Base-by-base conservation (phyloP, 2,329 filamentous ascomycete species). In the Drechslera avenae region DNA sequence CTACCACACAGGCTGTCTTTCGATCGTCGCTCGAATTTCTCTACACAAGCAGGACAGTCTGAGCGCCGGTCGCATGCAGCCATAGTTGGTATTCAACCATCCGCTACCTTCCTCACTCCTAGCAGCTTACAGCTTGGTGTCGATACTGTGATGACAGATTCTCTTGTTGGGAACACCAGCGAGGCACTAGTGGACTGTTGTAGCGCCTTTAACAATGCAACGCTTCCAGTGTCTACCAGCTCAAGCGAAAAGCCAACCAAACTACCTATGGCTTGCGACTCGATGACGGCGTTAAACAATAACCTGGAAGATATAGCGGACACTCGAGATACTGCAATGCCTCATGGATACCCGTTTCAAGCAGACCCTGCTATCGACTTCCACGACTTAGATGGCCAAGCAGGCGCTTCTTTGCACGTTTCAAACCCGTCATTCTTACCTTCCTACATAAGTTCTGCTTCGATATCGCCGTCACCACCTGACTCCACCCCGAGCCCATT, bases 1-100 rank as follows among this genome's bases (percentile, higher is more conserved):
- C 32, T 52, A 52, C 50, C 17, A 52, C 28, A 52, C 18, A 52
- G 39, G 44, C 50, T 52, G 16, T 52, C 33, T 36, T 50, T 46
- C 13, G n/a, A 46, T 46, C 23, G 17, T 14, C 7, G 42, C 48
- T 50, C 8, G 28, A 34, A 16, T 44, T 33, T 39, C 28, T 44
- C 34, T 50, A 44, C 28, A 35, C 19, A 23, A 47, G 44, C 36
- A 26, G 18, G 14, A 32, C 12, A 47, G 23, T 47, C 46, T 48
- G n/a, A 48, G 39, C 39, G 32, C 39, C 23, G 4, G 23, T 48
- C 16, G 26, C 21, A 48, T 42, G 19, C 6, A 42, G 39, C 37
- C 6, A 42, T 48, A 12, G 26, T 48, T 48, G 7, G 36, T 42
- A 36, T 40, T 23, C 13, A 48, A 42, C n/a, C 17, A 13, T 48